Evolutionary conservation across 805 yeast genomes (phyloP).

Genomic region (Teunomyces panamensis): DNA sequence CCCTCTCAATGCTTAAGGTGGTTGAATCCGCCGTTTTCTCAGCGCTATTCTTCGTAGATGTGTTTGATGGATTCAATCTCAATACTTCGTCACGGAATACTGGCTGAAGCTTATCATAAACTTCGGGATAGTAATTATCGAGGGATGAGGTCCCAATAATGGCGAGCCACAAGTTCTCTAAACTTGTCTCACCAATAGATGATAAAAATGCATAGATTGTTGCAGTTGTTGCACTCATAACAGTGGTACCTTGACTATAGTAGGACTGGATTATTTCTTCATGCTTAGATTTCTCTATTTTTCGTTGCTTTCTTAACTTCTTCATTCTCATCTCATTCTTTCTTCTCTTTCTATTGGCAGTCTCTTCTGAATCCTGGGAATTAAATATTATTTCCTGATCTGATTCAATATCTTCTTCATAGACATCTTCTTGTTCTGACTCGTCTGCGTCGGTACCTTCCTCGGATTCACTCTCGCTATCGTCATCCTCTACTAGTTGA

Average conservation of each 20-base stretch:
- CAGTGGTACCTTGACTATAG: constrained; percentile 79
- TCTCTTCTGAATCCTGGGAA: constrained; percentile 25
- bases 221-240: constrained; percentile 70
- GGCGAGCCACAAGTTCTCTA: constrained; percentile 76
- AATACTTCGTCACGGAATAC: constrained; percentile 78
- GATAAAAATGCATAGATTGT: constrained; percentile 79
- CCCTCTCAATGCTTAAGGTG: constrained; percentile 66
- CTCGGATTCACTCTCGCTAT: constrained; percentile 32
- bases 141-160: constrained; percentile 85
- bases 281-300: constrained; percentile 38
- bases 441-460: constrained; percentile 35
- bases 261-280: constrained; percentile 67
- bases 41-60: constrained; percentile 4
- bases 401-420: constrained; percentile 19
- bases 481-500: constrained; percentile 41
- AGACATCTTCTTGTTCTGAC: constrained; percentile 29
- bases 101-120: constrained; percentile 71
- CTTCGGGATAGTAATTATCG: constrained; percentile 67
- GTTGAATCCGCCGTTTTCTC: constrained; percentile 41
- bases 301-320: constrained; percentile 38
- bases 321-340: constrained; percentile 25
- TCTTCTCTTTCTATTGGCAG: constrained; percentile 24
- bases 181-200: constrained; percentile 75
- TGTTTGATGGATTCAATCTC: constrained; percentile 51
- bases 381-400: constrained; percentile 15